These are phyloP conservation scores for Lepiota venenata DNA, from an alignment of 768 basidiomycete species.

Conservation along the genomic window DNA sequence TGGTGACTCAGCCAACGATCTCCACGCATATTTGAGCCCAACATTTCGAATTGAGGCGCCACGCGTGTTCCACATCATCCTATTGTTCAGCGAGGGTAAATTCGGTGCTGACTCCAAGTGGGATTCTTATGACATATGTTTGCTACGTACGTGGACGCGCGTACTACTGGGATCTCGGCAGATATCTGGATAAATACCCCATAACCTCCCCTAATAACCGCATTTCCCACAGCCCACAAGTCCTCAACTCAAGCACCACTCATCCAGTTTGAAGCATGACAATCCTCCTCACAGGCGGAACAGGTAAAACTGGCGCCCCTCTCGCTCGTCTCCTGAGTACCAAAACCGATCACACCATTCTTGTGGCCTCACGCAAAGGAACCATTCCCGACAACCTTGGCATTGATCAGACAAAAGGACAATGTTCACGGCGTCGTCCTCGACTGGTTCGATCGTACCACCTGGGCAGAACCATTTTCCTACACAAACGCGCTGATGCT, in stretches of 20 bases:
- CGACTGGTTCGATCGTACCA: constrained; percentile 32
- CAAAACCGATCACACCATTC: constrained; percentile 19
- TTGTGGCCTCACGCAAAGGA: constrained; percentile 28
- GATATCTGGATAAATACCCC: no score
- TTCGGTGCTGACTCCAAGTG: no score
- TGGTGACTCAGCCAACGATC: no score
- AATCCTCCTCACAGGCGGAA: constrained; percentile 27
- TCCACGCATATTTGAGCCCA: no score
- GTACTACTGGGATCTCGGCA: no score
- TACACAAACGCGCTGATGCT: background rate
- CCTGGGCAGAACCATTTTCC: constrained; percentile 11
- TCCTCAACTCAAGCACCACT: no score
- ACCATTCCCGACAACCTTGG: background rate
- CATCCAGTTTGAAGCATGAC: no score
- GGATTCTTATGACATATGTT: no score
- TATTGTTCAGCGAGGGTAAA: no score
- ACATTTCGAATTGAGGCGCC: no score
- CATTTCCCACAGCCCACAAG: no score
- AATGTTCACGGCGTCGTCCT: constrained; percentile 27
- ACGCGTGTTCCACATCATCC: background rate
- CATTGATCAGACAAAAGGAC: background rate
- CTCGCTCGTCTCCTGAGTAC: constrained; percentile 24
- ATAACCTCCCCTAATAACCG: no score
- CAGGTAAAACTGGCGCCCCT: background rate
- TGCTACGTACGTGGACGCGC: background rate